These are phyloP conservation scores for Solidago caesia DNA, from an alignment of 129 eudicot species.

Conservation along the genomic window DNA sequence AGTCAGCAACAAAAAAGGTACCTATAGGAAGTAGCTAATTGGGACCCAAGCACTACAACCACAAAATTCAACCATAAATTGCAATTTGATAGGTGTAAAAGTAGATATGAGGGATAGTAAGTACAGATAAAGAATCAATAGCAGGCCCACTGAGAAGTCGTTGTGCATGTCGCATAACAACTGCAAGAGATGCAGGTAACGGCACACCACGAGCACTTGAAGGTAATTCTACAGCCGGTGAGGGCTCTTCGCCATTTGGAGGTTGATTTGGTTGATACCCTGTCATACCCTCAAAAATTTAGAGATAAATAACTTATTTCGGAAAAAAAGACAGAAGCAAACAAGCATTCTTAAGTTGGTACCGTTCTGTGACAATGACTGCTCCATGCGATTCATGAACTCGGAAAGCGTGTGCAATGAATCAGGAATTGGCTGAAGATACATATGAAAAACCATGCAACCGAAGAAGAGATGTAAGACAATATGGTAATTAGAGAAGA, in stretches of 20 bases:
- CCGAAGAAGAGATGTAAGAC: conserved; percentile 1
- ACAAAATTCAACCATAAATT: too few relatives aligned
- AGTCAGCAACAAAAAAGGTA: neutral
- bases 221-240: conserved; percentile 54
- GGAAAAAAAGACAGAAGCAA: neutral
- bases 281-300: conserved; percentile 22
- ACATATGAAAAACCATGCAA: conserved; percentile 14
- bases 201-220: conserved; percentile 58
- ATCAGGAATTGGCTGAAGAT: conserved; percentile 85
- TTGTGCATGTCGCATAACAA: conserved; percentile 67
- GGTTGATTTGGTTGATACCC: conserved; percentile 60
- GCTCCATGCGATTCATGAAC: conserved; percentile 86
- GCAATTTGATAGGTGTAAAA: neutral
- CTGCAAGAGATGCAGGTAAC: conserved; percentile 59
- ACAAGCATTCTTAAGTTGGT: neutral
- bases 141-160: conserved; percentile 67
- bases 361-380: conserved; percentile 68
- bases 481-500: conserved; percentile 11
- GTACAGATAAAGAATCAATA: conserved; percentile 71
- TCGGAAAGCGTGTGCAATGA: conserved; percentile 78
- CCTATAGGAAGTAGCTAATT: neutral
- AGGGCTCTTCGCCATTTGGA: conserved; percentile 28
- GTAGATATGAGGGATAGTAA: conserved; percentile 20
- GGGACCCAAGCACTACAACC: neutral
- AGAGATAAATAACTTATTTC: neutral